A percentile compares a stretch with the other conserved stretches of the same genome.
These are phyloP conservation scores for Aspergillus ochraceus DNA, from an alignment of 2,329 filamentous ascomycete genomes.

Conservation along the genomic window DNA sequence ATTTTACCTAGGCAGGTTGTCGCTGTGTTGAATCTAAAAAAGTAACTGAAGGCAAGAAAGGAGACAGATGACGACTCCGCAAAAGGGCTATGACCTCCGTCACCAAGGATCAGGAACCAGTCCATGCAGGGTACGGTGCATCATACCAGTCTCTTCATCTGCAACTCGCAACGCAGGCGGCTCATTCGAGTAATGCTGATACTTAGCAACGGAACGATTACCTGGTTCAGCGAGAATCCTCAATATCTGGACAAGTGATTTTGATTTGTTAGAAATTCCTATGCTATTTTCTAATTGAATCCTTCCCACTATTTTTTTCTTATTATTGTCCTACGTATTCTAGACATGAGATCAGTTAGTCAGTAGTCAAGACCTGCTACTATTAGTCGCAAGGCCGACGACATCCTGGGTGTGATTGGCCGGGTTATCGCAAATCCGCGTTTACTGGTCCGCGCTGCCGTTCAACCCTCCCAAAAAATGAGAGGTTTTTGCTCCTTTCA, in stretches of 20 bases:
- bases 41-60: too few relatives aligned
- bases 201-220: not conserved
- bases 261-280: not conserved
- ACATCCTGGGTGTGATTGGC: not conserved
- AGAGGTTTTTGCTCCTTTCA: not conserved
- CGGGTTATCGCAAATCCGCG: not conserved
- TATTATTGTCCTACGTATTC: too few relatives aligned
- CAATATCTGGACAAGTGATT: not conserved
- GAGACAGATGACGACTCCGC: too few relatives aligned
- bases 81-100: not conserved
- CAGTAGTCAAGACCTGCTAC: not conserved
- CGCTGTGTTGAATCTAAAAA: too few relatives aligned
- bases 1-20: too few relatives aligned
- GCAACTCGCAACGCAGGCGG: constrained; percentile 17
- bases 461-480: too few relatives aligned
- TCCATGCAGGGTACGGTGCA: constrained; percentile 18
- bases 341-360: too few relatives aligned
- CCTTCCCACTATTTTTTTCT: too few relatives aligned
- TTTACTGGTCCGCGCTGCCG: not conserved
- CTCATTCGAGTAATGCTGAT: constrained; percentile 20
- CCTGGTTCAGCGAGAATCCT: not conserved
- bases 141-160: constrained; percentile 14
- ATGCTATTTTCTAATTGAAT: not conserved
- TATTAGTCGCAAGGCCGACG: too few relatives aligned
- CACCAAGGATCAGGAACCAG: constrained; percentile 4